A percentile compares a stretch with the other conserved stretches of the same genome.
Conservation (phyloP, 2,329 filamentous ascomycete species). For the Incumbomyces lentus region DNA sequence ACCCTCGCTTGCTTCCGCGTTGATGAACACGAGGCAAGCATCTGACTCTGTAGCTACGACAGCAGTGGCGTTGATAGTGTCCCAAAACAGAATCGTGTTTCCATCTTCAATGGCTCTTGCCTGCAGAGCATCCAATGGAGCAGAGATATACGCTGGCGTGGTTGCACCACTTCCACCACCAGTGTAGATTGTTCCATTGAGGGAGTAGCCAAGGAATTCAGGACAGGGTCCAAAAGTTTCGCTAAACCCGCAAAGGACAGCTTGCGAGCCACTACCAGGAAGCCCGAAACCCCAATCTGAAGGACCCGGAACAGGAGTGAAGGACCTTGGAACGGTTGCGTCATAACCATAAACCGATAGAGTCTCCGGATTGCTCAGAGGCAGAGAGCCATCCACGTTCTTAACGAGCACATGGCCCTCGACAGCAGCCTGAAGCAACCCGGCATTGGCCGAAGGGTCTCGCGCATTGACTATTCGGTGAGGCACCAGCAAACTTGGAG, state of each 20-base stretch:
- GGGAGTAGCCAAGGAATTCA: constrained; percentile 27
- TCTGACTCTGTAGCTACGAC: constrained; percentile 28
- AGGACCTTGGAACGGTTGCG: constrained; percentile 26
- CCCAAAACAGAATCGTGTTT: constrained; percentile 25
- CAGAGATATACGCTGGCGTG: constrained; percentile 23
- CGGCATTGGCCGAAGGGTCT: constrained; percentile 3
- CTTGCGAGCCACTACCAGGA: neutral
- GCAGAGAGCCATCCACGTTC: constrained; percentile 41
- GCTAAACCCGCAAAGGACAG: constrained; percentile 7
- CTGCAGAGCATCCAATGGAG: constrained; percentile 24
- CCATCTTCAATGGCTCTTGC: constrained; percentile 19
- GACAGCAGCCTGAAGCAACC: constrained; percentile 10
- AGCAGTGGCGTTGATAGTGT: neutral
- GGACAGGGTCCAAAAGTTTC: constrained; percentile 15
- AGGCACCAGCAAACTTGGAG: neutral
- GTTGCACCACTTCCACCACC: constrained; percentile 25
- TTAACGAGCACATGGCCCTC: constrained; percentile 37
- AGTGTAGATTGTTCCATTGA: constrained; percentile 27
- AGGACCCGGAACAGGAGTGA: constrained; percentile 1
- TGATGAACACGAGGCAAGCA: constrained; percentile 49
- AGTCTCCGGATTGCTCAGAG: constrained; percentile 36
- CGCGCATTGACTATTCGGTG: constrained; percentile 9
- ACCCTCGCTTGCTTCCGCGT: constrained; percentile 25
- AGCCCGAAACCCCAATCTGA: neutral
- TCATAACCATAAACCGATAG: constrained; percentile 43